These are phyloP conservation scores for Celoporthe dispersa DNA, from an alignment of 2,329 filamentous ascomycete genomes.

Conservation along the genomic window DNA sequence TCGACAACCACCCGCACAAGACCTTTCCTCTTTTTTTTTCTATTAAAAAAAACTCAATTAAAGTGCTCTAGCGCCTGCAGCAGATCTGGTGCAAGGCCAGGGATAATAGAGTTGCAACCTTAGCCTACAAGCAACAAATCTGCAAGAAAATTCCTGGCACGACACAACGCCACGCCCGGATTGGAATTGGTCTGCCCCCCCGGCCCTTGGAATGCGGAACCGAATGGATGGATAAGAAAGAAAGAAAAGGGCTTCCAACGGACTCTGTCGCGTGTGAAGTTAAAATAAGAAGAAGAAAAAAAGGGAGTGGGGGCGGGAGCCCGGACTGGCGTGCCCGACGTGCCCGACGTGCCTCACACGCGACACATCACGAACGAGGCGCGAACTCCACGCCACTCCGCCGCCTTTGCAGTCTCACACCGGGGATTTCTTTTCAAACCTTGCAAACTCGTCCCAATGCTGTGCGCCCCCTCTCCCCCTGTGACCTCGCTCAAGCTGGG, in stretches of 20 bases:
- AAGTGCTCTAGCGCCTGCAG: slow-evolving; percentile 18
- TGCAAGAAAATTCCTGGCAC: slow-evolving; percentile 15
- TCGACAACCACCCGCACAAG: background rate
- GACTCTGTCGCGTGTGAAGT: background rate
- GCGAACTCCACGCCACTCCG: slow-evolving; percentile 19
- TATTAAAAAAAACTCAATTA: too few species aligned
- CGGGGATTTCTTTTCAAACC: background rate
- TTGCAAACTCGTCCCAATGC: background rate
- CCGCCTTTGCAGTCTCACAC: background rate
- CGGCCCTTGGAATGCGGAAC: background rate
- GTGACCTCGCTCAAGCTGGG: too few species aligned
- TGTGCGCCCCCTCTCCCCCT: background rate
- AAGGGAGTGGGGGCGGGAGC: background rate
- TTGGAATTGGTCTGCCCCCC: background rate
- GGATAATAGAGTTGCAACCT: slow-evolving; percentile 6
- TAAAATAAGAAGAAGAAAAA: too few species aligned
- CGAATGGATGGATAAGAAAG: background rate
- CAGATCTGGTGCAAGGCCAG: slow-evolving; percentile 22
- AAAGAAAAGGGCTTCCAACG: slow-evolving; percentile 17
- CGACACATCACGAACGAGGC: slow-evolving; percentile 15
- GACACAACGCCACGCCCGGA: slow-evolving; percentile 10
- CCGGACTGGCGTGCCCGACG: background rate
- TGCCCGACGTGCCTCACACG: background rate
- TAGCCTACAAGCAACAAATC: slow-evolving; percentile 1
- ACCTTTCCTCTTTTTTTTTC: background rate